These are phyloP conservation scores for Camillea tinctor DNA, from an alignment of 2,329 filamentous ascomycete genomes.

Conservation along the genomic window DNA sequence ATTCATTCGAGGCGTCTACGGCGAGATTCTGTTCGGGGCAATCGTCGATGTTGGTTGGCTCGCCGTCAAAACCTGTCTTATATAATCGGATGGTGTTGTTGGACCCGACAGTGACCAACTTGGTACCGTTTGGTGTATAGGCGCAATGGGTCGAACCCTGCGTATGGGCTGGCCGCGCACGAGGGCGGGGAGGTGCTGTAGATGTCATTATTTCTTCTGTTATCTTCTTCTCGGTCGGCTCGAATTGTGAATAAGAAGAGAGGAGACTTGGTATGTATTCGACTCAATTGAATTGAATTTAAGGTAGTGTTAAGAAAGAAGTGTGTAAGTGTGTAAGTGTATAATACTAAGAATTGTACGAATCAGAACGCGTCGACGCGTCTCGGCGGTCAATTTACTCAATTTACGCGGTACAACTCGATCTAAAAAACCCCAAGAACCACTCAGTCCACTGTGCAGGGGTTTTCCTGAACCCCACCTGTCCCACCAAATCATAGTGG, in stretches of 20 bases:
- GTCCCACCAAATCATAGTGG: background rate
- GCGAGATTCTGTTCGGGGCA: constrained; percentile 82
- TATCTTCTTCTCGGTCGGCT: constrained; percentile 3
- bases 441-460: no score
- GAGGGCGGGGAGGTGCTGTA: constrained; percentile 47
- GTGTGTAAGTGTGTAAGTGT: background rate
- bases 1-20: constrained; percentile 73
- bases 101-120: constrained; percentile 85
- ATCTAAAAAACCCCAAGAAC: no score
- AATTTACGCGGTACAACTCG: background rate
- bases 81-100: constrained; percentile 95
- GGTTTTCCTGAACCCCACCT: background rate
- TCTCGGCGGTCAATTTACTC: background rate
- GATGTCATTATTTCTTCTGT: constrained; percentile 39
- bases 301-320: background rate
- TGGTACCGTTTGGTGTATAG: constrained; percentile 85
- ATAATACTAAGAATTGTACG: constrained; percentile 3
- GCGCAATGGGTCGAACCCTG: constrained; percentile 82
- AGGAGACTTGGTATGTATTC: background rate
- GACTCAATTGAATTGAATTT: background rate
- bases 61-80: constrained; percentile 85
- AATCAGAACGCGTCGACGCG: constrained; percentile 6
- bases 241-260: background rate
- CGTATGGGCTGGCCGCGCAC: constrained; percentile 72
- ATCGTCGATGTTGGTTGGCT: constrained; percentile 89